A percentile compares a stretch with the other conserved stretches of the same genome.
These are phyloP conservation scores for Phytophthora citrophthora DNA, from an alignment of 352 stramenopile species.

Conservation along the genomic window DNA sequence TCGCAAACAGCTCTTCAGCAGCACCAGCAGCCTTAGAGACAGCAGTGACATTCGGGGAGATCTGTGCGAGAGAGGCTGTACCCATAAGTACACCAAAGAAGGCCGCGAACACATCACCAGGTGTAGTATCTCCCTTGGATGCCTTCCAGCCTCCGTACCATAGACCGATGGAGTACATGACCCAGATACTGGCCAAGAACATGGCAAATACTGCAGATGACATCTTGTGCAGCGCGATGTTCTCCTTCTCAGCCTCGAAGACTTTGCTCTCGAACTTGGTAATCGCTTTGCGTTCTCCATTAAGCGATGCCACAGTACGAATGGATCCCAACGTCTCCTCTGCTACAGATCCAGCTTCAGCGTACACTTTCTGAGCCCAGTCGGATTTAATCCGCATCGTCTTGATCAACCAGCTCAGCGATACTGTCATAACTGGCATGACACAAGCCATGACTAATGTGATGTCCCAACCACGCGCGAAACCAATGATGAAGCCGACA, in stretches of 20 bases:
- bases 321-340: conserved; percentile 56
- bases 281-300: conserved; percentile 42
- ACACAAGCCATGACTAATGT: conserved; percentile 47
- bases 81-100: conserved; percentile 66
- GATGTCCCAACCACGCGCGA: conserved; percentile 49
- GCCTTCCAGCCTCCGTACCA: conserved; percentile 65
- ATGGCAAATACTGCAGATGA: conserved; percentile 34
- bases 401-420: conserved; percentile 45
- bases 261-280: conserved; percentile 40
- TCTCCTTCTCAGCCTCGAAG: conserved; percentile 36
- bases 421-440: conserved; percentile 41
- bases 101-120: conserved; percentile 47
- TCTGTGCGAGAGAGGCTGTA: conserved; percentile 46
- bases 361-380: conserved; percentile 44
- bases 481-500: conserved; percentile 47
- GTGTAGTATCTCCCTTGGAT: conserved; percentile 25
- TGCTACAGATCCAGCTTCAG: conserved; percentile 48
- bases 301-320: conserved; percentile 46
- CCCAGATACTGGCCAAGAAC: conserved; percentile 52
- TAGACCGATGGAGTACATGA: conserved; percentile 47
- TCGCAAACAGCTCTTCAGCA: conserved; percentile 49
- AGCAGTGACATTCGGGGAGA: conserved; percentile 59
- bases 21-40: conserved; percentile 54
- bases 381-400: conserved; percentile 33
- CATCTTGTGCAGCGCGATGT: conserved; percentile 46